Percentiles rank a stretch among this genome's conserved stretches.
Evolutionary conservation across 169 alveolate species (phyloP).

Genomic region (Cryptosporidium ubiquitum): DNA sequence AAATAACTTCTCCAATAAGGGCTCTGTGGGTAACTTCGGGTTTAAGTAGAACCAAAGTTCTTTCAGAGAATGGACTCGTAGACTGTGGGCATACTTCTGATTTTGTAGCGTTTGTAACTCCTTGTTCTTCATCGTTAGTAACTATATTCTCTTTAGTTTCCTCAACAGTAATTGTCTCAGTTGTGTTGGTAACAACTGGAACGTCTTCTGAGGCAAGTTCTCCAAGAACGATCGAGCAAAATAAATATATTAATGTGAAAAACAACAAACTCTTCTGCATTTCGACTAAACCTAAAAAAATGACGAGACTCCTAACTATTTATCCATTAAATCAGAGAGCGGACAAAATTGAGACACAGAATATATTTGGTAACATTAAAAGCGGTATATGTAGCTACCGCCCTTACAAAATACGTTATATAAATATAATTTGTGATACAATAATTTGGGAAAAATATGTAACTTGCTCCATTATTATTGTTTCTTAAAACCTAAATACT

Average conservation of each 20-base stretch:
- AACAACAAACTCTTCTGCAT: conserved; percentile 13
- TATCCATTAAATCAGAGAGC: conserved; percentile 12
- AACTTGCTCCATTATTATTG: too few relatives aligned
- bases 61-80: conserved; percentile 45
- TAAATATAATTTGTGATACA: background rate
- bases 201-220: background rate
- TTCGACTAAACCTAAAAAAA: background rate
- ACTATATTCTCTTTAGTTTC: background rate
- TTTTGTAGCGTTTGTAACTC: background rate
- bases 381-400: conserved; percentile 24
- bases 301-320: background rate
- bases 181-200: background rate
- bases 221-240: conserved; percentile 2
- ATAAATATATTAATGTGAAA: background rate
- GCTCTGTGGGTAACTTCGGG: conserved; percentile 71
- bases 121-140: background rate
- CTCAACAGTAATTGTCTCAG: background rate
- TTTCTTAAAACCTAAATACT: too few relatives aligned
- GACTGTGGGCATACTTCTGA: background rate
- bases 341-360: conserved; percentile 29
- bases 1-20: conserved; percentile 28
- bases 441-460: background rate
- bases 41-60: conserved; percentile 35
- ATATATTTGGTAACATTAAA: background rate
- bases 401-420: background rate